Percentiles rank a stretch among this genome's conserved stretches.
phyloP scores from a whole-genome alignment of 208 protist species.

The Trypanosoma avium region DNA sequence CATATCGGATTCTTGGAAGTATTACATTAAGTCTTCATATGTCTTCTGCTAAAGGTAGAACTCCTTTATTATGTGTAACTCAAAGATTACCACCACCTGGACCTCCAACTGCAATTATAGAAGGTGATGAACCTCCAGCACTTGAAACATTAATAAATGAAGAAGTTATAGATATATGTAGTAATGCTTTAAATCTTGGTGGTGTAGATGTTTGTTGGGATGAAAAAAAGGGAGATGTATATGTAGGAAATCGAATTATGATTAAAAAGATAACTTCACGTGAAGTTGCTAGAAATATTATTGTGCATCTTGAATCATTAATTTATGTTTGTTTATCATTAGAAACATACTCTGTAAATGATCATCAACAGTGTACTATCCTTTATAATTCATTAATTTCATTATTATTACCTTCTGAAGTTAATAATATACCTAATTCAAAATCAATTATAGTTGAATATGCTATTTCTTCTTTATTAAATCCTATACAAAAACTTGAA shows the following conservation, averaged over 20 bases:
- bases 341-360: constrained; percentile 3
- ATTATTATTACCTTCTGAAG: background rate
- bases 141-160: constrained; percentile 3
- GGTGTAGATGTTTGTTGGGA: constrained; percentile 11
- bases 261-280: background rate
- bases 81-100: background rate
- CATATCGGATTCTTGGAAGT: constrained; percentile 40
- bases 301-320: constrained; percentile 14
- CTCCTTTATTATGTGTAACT: constrained; percentile 7
- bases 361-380: background rate
- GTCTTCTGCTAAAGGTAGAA: constrained; percentile 9
- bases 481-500: constrained; percentile 10
- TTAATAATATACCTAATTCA: background rate
- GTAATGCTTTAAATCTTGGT: background rate
- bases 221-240: constrained; percentile 16
- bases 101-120: background rate
- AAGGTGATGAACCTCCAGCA: background rate
- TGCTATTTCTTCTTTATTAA: constrained; percentile 3
- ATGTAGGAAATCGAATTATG: constrained; percentile 17
- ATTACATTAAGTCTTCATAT: constrained; percentile 11
- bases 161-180: constrained; percentile 10
- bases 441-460: constrained; percentile 21
- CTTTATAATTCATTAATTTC: constrained; percentile 16
- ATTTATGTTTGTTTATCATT: constrained; percentile 20
- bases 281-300: background rate